phyloP scores from a whole-genome alignment of 257 asterid genomes.

The Solanum sparsipilum region DNA sequence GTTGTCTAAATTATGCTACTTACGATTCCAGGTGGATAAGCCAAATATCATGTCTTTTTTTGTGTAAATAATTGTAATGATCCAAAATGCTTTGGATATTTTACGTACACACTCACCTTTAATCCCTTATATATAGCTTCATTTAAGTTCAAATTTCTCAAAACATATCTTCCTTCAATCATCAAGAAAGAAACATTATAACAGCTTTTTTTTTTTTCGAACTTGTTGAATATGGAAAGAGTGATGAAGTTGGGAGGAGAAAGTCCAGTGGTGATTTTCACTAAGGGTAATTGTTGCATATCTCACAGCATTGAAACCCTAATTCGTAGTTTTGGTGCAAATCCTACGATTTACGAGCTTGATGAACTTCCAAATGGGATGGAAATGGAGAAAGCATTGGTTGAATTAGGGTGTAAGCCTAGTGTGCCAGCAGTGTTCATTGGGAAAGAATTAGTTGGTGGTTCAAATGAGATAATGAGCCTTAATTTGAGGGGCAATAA shows the following conservation, averaged over 20 bases:
- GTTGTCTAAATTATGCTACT: background rate
- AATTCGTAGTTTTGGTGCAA: conserved; percentile 49
- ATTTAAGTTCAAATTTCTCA: background rate
- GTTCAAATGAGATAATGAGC: conserved; percentile 55
- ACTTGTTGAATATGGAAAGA: conserved; percentile 20
- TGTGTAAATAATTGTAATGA: background rate
- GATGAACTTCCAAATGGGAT: conserved; percentile 28
- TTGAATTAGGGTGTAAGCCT: conserved; percentile 42
- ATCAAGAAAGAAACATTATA: background rate
- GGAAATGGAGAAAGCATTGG: conserved; percentile 39
- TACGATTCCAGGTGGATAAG: background rate
- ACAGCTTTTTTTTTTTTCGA: background rate
- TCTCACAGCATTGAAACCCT: conserved; percentile 31
- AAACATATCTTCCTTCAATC: background rate
- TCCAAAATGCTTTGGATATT: background rate
- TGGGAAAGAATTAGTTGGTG: conserved; percentile 41
- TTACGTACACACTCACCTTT: background rate
- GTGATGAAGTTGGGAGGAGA: conserved; percentile 28
- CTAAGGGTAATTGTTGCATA: conserved; percentile 51
- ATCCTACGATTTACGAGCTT: conserved; percentile 30
- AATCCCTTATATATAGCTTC: background rate
- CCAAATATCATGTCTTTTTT: background rate
- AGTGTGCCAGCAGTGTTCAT: conserved; percentile 55
- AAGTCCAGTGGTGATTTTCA: conserved; percentile 51
- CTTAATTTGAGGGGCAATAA: conserved; percentile 34